Evolutionary conservation across 331 rosid genomes (phyloP), one percentile per base, ranked within the genome.

Genomic region (Quercus phellos): DNA sequence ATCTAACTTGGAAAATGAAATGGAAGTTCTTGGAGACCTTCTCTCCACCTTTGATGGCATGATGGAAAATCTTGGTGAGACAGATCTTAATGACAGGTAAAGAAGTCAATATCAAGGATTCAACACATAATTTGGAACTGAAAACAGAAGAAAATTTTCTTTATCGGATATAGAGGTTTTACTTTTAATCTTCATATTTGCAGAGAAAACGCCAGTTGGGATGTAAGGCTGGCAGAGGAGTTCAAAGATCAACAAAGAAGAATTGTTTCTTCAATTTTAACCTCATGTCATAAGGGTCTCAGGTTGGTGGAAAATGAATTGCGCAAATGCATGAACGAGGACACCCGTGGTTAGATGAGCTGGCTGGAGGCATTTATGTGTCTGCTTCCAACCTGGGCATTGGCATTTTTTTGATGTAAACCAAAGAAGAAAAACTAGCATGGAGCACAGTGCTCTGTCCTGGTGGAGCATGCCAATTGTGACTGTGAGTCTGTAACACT

Each of bases 1-100:
- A 69, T 91, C n/a, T 75, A 85, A 78, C 85, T 81, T 94, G 89
- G 93, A 92, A 79, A 85, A 69, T 84, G 99, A 92, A 90, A 67
- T 85, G 50, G 85, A 77, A 84, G 58, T 94, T 75, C 95, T 94
- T 53, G 82, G 85, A 67, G 61, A 86, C 76, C 86, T 92, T 34
- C 78, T 26, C 22, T 27, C 5, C 51, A 73, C 82, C 77, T 94
- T 87, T 73, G 85, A 85, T 61, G 79, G 50, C 72, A 82, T 90
- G 95, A 71, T 89, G 85, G 88, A 87, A n/a, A 68, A 30, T 19
- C 82, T 90, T 82, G 89, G 81, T 50, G 98, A 87, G 6, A 60
- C 54, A 51, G 81, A 89, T 74, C 70, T 73, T 68, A 89, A 84
- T 73, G 73, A 85, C 92, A 84, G 96, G 97, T 94, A 43, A 83